Evolutionary conservation across 768 basidiomycete species (phyloP).

Genomic region (Lentinula sp.): DNA sequence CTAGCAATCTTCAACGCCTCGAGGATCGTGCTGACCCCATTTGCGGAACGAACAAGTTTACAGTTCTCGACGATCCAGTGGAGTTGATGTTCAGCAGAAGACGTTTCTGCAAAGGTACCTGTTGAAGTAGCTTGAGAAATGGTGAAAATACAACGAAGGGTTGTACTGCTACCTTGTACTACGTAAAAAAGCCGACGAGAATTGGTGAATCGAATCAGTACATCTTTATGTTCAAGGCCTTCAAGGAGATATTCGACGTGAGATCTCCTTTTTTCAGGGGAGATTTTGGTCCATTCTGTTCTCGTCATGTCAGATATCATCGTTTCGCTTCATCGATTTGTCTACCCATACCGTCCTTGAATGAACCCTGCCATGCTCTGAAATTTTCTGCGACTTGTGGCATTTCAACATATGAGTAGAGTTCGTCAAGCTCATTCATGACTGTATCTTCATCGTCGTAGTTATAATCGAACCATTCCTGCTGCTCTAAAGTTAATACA

Average conservation of each 20-base stretch:
- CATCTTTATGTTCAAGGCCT: conserved; percentile 80
- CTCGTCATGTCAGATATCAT: not conserved
- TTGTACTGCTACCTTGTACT: conserved; percentile 64
- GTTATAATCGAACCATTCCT: conserved; percentile 84
- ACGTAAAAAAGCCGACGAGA: conserved; percentile 87
- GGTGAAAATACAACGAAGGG: conserved; percentile 1
- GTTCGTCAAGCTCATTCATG: conserved; percentile 95
- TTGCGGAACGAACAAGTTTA: conserved; percentile 74
- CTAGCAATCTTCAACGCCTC: conserved; percentile 88
- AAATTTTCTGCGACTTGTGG: conserved; percentile 83
- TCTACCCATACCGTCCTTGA: conserved; percentile 55
- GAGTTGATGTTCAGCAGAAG: conserved; percentile 89
- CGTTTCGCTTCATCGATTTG: not conserved
- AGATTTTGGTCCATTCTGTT: conserved; percentile 72
- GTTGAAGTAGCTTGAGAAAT: conserved; percentile 1
- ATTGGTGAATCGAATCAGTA: conserved; percentile 80
- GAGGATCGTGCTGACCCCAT: conserved; percentile 78
- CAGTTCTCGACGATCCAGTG: conserved; percentile 96
- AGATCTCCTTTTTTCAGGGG: conserved; percentile 53
- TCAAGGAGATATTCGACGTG: conserved; percentile 81
- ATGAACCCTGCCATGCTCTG: conserved; percentile 84
- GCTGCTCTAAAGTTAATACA: conserved; percentile 34
- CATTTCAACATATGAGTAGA: conserved; percentile 97
- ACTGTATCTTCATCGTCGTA: conserved; percentile 97
- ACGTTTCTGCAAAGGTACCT: conserved; percentile 91